phyloP scores from a whole-genome alignment of 2,329 filamentous ascomycete species.

The Sarocladiaceae sp. region DNA sequence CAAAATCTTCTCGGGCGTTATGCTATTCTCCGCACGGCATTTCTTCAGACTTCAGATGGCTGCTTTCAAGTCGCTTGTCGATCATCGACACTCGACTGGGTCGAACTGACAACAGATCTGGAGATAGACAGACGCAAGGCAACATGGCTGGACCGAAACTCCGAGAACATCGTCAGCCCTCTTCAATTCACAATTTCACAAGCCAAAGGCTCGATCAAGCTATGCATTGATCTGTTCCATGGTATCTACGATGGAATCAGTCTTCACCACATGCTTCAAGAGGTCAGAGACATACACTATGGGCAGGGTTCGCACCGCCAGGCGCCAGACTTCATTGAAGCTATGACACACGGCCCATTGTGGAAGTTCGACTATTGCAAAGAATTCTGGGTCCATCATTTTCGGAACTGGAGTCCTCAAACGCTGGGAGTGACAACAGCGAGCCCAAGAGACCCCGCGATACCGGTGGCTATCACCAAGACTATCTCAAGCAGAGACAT shows the following conservation, averaged over 20 bases:
- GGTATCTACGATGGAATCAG: slow-evolving; percentile 84
- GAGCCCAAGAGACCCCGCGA: background rate
- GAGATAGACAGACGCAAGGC: slow-evolving; percentile 20
- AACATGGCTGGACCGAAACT: slow-evolving; percentile 53
- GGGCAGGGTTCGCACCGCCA: slow-evolving; percentile 15
- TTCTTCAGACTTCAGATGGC: slow-evolving; percentile 69
- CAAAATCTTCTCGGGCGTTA: slow-evolving; percentile 42
- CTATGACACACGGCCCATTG: slow-evolving; percentile 67
- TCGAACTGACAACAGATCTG: slow-evolving; percentile 22
- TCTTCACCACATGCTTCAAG: slow-evolving; percentile 61
- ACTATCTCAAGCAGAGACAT: slow-evolving; percentile 38
- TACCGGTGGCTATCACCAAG: slow-evolving; percentile 13
- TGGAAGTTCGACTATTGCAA: slow-evolving; percentile 33
- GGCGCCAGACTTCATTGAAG: slow-evolving; percentile 59
- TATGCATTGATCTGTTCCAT: slow-evolving; percentile 74
- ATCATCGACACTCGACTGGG: slow-evolving; percentile 76
- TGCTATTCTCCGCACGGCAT: slow-evolving; percentile 68
- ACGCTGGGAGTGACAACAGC: slow-evolving; percentile 11
- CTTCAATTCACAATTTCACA: slow-evolving; percentile 44
- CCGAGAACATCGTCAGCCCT: slow-evolving; percentile 42
- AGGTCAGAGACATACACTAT: slow-evolving; percentile 35
- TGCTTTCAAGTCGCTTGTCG: slow-evolving; percentile 68
- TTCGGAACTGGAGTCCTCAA: slow-evolving; percentile 31
- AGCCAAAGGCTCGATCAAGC: too few species aligned
- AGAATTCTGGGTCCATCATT: slow-evolving; percentile 64